A percentile compares a stretch with the other conserved stretches of the same genome.
These are phyloP conservation scores for Hanseniaspora guilliermondii DNA, from an alignment of 805 yeast species.

Conservation along the genomic window DNA sequence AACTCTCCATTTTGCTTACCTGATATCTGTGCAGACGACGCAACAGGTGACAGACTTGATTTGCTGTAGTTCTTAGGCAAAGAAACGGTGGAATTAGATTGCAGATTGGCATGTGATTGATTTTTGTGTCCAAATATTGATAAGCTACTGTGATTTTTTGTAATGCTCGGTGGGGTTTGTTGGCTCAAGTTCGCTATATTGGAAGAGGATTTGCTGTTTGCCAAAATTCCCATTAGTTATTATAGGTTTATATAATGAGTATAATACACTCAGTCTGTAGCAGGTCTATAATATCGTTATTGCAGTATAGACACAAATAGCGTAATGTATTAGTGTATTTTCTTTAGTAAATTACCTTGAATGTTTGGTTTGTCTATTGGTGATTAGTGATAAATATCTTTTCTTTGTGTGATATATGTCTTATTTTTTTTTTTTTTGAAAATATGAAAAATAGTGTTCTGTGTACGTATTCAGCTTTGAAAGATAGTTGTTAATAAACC, in stretches of 20 bases:
- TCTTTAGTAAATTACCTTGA: too few relatives aligned
- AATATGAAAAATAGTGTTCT: too few relatives aligned
- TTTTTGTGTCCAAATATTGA: not conserved
- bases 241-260: not conserved
- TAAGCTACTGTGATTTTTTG: not conserved
- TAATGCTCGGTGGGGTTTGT: not conserved
- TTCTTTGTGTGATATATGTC: too few relatives aligned
- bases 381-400: too few relatives aligned
- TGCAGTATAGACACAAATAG: too few relatives aligned
- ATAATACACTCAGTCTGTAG: not conserved
- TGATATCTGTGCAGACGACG: constrained; percentile 23
- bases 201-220: not conserved
- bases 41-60: constrained; percentile 2
- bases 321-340: too few relatives aligned
- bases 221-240: not conserved
- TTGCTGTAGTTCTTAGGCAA: not conserved
- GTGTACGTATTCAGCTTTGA: too few relatives aligned
- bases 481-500: too few relatives aligned
- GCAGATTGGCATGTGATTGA: not conserved
- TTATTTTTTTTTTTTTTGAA: too few relatives aligned
- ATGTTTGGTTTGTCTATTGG: too few relatives aligned
- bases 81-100: not conserved
- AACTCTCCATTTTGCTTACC: constrained; percentile 11
- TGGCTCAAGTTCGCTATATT: not conserved
- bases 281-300: too few relatives aligned